These are phyloP conservation scores for Proliferodiscus dingleyae DNA, from an alignment of 2,329 filamentous ascomycete genomes.

Conservation along the genomic window DNA sequence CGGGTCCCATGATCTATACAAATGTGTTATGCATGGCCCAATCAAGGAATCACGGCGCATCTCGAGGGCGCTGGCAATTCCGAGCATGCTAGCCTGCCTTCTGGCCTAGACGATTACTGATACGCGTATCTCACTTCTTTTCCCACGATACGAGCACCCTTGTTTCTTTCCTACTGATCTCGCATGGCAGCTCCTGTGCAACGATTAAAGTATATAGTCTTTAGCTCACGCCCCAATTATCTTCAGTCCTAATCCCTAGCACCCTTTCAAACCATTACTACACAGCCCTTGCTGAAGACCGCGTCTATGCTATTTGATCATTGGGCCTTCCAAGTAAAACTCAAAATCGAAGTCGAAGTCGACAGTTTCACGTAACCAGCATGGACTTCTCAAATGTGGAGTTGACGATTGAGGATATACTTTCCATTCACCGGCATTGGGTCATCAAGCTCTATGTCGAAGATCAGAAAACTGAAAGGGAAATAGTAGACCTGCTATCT, in stretches of 20 bases:
- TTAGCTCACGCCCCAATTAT: no score
- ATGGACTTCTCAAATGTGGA: constrained; percentile 20
- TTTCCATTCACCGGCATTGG: constrained; percentile 18
- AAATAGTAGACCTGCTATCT: constrained; percentile 19
- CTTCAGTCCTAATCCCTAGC: no score
- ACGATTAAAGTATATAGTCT: no score
- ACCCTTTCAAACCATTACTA: no score
- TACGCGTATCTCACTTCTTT: not conserved
- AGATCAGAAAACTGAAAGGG: constrained; percentile 16
- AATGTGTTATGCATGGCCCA: not conserved
- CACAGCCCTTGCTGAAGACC: not conserved
- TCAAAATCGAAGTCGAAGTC: no score
- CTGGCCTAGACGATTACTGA: not conserved
- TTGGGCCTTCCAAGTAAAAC: no score
- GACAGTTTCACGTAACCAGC: not conserved
- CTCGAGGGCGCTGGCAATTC: not conserved
- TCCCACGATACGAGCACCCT: not conserved
- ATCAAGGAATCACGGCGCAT: not conserved
- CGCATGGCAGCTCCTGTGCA: no score
- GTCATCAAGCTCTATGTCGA: constrained; percentile 21
- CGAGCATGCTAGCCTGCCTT: not conserved
- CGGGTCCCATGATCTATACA: not conserved
- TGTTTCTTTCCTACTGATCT: no score
- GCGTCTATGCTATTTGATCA: not conserved
- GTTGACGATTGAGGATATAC: constrained; percentile 21